These are phyloP conservation scores for Maudiozyma humilis DNA, from an alignment of 1,139 yeast species.

Conservation along the genomic window DNA sequence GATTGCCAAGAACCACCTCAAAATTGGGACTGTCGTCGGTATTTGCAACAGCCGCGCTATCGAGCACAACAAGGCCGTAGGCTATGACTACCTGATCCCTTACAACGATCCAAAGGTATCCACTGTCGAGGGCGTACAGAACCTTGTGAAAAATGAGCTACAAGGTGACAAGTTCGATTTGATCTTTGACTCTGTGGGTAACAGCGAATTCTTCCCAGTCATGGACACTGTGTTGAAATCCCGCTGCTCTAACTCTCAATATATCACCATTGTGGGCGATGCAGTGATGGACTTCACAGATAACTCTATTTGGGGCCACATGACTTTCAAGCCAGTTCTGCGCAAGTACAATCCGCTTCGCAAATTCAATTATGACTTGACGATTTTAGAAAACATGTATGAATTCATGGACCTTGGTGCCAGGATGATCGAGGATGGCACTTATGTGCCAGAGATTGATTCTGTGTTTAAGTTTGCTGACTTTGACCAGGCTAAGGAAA, in stretches of 20 bases:
- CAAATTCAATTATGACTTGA: slow-evolving; percentile 32
- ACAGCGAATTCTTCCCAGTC: slow-evolving; percentile 33
- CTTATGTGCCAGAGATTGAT: slow-evolving; percentile 44
- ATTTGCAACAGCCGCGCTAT: slow-evolving; percentile 39
- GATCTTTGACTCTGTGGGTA: slow-evolving; percentile 44
- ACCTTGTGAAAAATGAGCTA: slow-evolving; percentile 29
- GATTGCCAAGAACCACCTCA: slow-evolving; percentile 25
- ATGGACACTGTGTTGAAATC: slow-evolving; percentile 36
- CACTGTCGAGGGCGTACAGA: slow-evolving; percentile 30
- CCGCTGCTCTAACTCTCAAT: slow-evolving; percentile 36
- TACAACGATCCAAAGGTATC: slow-evolving; percentile 33
- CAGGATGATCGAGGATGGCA: slow-evolving; percentile 37
- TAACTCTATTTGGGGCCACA: slow-evolving; percentile 30
- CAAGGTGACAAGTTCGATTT: slow-evolving; percentile 39
- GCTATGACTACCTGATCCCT: slow-evolving; percentile 47
- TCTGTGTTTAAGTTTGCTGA: slow-evolving; percentile 44
- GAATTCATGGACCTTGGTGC: slow-evolving; percentile 32
- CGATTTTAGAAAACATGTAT: slow-evolving; percentile 16
- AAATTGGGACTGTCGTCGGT: slow-evolving; percentile 33
- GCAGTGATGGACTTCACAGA: slow-evolving; percentile 25
- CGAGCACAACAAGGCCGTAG: slow-evolving; percentile 38
- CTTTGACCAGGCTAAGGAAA: slow-evolving; percentile 42
- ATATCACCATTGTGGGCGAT: slow-evolving; percentile 48
- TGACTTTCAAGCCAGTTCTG: slow-evolving; percentile 31
- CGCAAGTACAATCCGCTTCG: slow-evolving; percentile 52